Evolutionary conservation across 352 stramenopile species (phyloP), one percentile per base, ranked within the genome.

Genomic region (Pythium guiyangense): DNA sequence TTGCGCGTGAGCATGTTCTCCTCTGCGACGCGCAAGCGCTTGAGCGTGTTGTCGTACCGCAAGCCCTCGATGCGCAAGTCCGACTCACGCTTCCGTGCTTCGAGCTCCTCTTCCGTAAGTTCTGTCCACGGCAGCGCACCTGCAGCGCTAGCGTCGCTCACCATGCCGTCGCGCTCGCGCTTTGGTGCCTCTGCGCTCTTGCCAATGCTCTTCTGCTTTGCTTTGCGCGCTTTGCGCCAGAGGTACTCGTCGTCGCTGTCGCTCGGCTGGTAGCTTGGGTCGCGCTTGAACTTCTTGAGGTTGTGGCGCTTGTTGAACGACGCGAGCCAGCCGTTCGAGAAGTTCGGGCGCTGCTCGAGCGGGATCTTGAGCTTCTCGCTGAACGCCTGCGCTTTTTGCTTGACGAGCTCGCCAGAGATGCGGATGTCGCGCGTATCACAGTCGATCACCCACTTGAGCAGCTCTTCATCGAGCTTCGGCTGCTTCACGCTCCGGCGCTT

Each of bases 321-420:
- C 51, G 79, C 81, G 48, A 94, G 65, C 84, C 84, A 94, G 52
- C 84, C 84, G 60, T 94, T 94, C 9, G 84, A 94, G 60, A 92
- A 94, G 35, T 34, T 56, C 2, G 56, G 56, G 47, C 58, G 58
- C 14, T 54, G 35, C 27, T 53, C 58, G 34, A 42, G 39, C 9
- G 42, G n/a, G 27, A 62, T 62, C 4, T 50, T 50, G 48, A 62
- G 56, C 47, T 56, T 64, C 9, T 64, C 58, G 11, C 48, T 51
- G 48, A 62, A 62, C 56, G 56, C 48, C 26, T 56, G 20, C 17
- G 56, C 56, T 20, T 62, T 62, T 17, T 62, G 56, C 39, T 62
- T 62, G 26, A 62, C 56, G 56, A 62, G 56, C 48, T 62, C 58
- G n/a, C 58, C 58, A 4, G 58, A 64, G 58, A 64, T 64, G 49